Conservation (phyloP, 2,329 filamentous ascomycete species). For the Botrytis tulipae region DNA sequence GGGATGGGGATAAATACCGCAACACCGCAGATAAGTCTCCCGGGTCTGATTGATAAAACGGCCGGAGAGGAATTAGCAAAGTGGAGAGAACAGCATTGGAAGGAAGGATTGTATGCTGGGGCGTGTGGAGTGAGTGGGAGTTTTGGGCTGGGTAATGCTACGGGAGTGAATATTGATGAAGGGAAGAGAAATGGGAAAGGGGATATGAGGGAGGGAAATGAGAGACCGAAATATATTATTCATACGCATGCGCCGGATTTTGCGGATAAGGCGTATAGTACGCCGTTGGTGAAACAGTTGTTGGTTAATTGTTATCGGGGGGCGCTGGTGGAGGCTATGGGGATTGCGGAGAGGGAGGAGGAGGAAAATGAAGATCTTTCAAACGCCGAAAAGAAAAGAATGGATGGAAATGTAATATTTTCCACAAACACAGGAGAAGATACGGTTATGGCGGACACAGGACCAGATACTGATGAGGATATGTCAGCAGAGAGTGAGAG, state of each 20-base stretch:
- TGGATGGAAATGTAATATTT: neutral
- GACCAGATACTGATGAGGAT: neutral
- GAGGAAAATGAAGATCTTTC: neutral
- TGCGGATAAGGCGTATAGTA: neutral
- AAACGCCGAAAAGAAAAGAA: fast-evolving
- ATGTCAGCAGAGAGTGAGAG: neutral
- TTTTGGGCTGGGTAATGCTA: neutral
- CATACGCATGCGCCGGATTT: conserved; percentile 6
- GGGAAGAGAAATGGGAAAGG: too few species aligned
- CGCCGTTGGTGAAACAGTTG: conserved; percentile 5
- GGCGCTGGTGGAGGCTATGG: neutral
- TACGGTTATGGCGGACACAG: neutral
- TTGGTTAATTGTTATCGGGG: conserved; percentile 7
- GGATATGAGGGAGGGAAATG: too few species aligned
- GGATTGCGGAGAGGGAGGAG: neutral
- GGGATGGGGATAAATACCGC: too few species aligned
- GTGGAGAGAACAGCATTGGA: neutral
- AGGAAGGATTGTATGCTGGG: neutral
- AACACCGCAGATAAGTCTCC: neutral
- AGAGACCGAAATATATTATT: conserved; percentile 4
- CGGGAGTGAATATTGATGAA: too few species aligned
- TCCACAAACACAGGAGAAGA: neutral
- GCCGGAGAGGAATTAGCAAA: neutral
- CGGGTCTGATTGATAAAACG: neutral
- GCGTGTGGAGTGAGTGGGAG: neutral